Percentiles rank a stretch among this genome's conserved stretches.
These are phyloP conservation scores for Vicia villosa DNA, from an alignment of 306 rosid genomes.

Conservation along the genomic window DNA sequence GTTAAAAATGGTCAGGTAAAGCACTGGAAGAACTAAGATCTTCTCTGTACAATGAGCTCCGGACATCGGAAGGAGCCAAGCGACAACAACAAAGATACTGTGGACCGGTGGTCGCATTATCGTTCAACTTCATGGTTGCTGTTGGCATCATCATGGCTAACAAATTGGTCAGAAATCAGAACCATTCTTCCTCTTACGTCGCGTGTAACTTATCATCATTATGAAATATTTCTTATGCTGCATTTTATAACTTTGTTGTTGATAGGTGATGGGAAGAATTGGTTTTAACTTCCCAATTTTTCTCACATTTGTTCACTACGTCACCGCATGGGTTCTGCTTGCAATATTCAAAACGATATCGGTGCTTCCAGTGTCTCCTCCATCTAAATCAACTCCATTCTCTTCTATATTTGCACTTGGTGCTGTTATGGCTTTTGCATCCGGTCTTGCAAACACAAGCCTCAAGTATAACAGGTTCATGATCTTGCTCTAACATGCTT, in stretches of 20 bases:
- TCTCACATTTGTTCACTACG: slow-evolving; percentile 81
- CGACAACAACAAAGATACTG: slow-evolving; percentile 91
- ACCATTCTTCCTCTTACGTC: slow-evolving; percentile 1
- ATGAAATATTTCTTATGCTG: not conserved
- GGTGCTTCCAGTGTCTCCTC: slow-evolving; percentile 84
- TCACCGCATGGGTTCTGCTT: slow-evolving; percentile 80
- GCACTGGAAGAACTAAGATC: slow-evolving; percentile 85
- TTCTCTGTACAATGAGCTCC: slow-evolving; percentile 77
- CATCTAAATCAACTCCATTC: slow-evolving; percentile 84
- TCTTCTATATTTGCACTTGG: slow-evolving; percentile 89
- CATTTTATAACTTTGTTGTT: slow-evolving; percentile 12
- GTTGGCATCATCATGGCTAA: slow-evolving; percentile 81
- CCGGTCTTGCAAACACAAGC: slow-evolving; percentile 98
- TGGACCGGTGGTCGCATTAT: slow-evolving; percentile 75
- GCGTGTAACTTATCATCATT: not conserved
- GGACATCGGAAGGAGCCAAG: slow-evolving; percentile 91
- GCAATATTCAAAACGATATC: slow-evolving; percentile 75
- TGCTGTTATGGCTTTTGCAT: slow-evolving; percentile 92
- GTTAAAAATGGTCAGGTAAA: slow-evolving; percentile 57
- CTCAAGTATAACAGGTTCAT: slow-evolving; percentile 82
- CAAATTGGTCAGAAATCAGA: slow-evolving; percentile 53
- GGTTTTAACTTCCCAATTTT: slow-evolving; percentile 92
- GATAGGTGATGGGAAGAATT: slow-evolving; percentile 92
- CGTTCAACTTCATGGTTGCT: slow-evolving; percentile 77
- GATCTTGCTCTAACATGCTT: not conserved